Base-by-base conservation (phyloP, 2,329 filamentous ascomycete species). In the Cytospora mali region DNA sequence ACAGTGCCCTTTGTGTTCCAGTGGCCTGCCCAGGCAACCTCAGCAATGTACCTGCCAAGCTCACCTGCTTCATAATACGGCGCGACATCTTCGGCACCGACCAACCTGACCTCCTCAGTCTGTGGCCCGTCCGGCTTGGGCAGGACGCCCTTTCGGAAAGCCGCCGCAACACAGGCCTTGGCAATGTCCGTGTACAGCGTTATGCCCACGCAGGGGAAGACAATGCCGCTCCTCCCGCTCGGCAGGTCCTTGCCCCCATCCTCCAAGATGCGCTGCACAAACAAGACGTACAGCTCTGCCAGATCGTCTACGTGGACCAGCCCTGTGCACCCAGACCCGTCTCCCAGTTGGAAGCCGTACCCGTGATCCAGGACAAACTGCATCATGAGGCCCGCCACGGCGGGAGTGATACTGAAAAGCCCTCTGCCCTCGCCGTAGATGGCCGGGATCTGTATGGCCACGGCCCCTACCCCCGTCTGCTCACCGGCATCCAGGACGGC, bases 191-290 rank as follows among this genome's bases (percentile, higher is more conserved):
- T 9, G 23, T 13, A 18, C 13, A 4, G n/a, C 18, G 39, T 7
- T 4, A 29, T 33, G 18, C 59, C 59, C 69, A 86, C 89, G 66
- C 89, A 89, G 76, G 75, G 76, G 55, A 84, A 89, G 78, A 84
- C 89, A 79, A 80, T 76, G 69, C 73, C 78, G 55, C 70, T 72
- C 66, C 67, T 78, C 67, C 69, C 60, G 16, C 55, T 46, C 7
- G 61, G 61, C 2, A 63, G 9, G 56, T 9, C 42, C 21, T 60
- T 58, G 21, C 39, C 61, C 23, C 21, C 50, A 42, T 31, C 42
- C 18, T 53, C 51, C 11, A 63, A 14, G 4, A 60, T 23, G 51
- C 46, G 33, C 29, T 51, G 51, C 7, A 16, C 39, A 6, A 63
- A 10, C 4, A 59, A 18, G 46, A 29, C 31, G 16, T 50, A 42